Evolutionary conservation across 208 protist genomes (phyloP), one percentile per base, ranked within the genome.

Genomic region (Angomonas deanei): DNA sequence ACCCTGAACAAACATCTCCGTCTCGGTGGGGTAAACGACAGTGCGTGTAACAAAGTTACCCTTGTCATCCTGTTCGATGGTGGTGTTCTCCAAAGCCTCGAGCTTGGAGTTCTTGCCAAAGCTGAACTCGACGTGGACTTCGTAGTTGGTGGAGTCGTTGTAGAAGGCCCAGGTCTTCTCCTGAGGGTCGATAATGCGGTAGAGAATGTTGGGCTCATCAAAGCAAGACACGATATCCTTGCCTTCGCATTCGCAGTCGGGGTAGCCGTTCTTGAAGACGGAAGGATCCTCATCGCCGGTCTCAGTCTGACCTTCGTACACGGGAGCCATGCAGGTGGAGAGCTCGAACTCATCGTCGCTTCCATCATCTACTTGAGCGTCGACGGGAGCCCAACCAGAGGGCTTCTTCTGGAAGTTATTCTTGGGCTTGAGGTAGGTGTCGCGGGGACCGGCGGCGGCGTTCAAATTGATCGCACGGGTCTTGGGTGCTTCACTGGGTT

Each of bases 121-220:
- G 23, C 30, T 80, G 60, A 88, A 88, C 52, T 71, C 53, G 27
- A 89, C 73, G 61, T 89, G 82, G 79, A 92, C 83, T 50, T 92
- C 79, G 57, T 89, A 89, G 24, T 73, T 61, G 24, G 63, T 49
- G 24, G 61, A 89, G 72, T 92, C 85, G 66, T 92, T 92, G 72
- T 92, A 92, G 55, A 92, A 89, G 53, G 79, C 70, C 82, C 85
- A 92, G 11, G 73, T 82, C 63, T 85, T 87, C 53, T 78, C 70
- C 52, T 83, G 62, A 28, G 53, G 64, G 64, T 89, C 76, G 23
- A 78, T 68, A 66, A 92, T 85, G 27, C 81, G 85, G 68, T 87
- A 92, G 47, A 92, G 68, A 38, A 92, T 52, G 65, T 88, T 85
- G n/a, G 76, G 67, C 57, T 89, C 85, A 38, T 89, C 74, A 68